Evolutionary conservation across 1,284 basidiomycete species (phyloP).

Genomic region (Ustilago shanxiensis): DNA sequence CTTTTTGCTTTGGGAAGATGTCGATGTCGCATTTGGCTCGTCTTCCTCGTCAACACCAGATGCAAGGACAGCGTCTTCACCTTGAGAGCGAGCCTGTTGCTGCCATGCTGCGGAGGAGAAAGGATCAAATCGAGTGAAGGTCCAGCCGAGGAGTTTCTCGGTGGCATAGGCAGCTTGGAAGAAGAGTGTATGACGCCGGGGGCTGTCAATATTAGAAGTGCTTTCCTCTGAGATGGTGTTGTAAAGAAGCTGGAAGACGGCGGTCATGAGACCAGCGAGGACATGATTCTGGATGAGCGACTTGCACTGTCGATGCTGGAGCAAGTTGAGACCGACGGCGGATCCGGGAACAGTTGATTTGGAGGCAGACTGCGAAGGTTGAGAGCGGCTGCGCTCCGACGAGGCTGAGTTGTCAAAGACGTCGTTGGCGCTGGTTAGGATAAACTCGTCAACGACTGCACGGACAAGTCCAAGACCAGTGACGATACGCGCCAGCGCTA

Average conservation of each 20-base stretch:
- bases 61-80: constrained; percentile 28
- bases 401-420: constrained; percentile 33
- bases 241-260: constrained; percentile 51
- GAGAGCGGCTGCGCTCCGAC: constrained; percentile 23
- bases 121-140: constrained; percentile 52
- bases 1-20: constrained; percentile 15
- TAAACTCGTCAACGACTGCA: constrained; percentile 50
- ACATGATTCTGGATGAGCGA: constrained; percentile 52
- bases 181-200: constrained; percentile 41
- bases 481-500: constrained; percentile 26
- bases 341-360: constrained; percentile 44
- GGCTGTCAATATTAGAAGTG: constrained; percentile 11
- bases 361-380: constrained; percentile 16
- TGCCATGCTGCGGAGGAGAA: constrained; percentile 46
- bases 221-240: constrained; percentile 40
- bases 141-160: constrained; percentile 58
- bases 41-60: constrained; percentile 39
- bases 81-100: constrained; percentile 33
- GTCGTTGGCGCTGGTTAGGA: constrained; percentile 47
- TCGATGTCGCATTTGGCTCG: constrained; percentile 14
- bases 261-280: constrained; percentile 49
- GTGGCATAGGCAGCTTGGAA: constrained; percentile 46
- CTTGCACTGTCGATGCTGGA: constrained; percentile 61
- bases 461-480: constrained; percentile 50
- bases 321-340: constrained; percentile 50